Percentiles rank a stretch among this genome's conserved stretches.
These are phyloP conservation scores for Boletus patriciae DNA, from an alignment of 768 basidiomycete genomes.

Conservation along the genomic window DNA sequence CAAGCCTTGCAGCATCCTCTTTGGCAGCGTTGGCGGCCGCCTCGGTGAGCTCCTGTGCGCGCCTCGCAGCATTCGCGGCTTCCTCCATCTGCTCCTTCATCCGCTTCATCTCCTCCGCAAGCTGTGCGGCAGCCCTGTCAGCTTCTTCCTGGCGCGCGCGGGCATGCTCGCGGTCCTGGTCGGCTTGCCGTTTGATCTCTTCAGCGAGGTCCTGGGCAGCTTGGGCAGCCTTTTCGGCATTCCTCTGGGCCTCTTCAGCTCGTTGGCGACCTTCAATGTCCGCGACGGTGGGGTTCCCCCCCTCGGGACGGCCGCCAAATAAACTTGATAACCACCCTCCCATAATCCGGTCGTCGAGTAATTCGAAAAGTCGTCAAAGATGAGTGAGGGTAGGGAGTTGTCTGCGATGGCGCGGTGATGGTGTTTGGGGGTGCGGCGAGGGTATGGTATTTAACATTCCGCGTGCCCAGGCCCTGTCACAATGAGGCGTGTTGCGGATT, in stretches of 20 bases:
- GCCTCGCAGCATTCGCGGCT: neutral
- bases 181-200: constrained; percentile 5
- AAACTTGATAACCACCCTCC: constrained; percentile 4
- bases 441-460: neutral
- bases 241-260: constrained; percentile 12
- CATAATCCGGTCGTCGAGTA: constrained; percentile 2
- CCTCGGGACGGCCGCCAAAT: constrained; percentile 9
- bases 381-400: neutral
- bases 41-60: constrained; percentile 10
- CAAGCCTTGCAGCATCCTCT: constrained; percentile 20
- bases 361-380: neutral
- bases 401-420: neutral
- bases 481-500: neutral
- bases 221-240: constrained; percentile 7
- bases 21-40: constrained; percentile 9
- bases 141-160: constrained; percentile 12
- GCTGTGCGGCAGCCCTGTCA: neutral
- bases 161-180: constrained; percentile 9
- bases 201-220: constrained; percentile 1
- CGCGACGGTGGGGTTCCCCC: constrained; percentile 10
- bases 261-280: constrained; percentile 10
- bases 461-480: neutral
- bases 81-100: constrained; percentile 19
- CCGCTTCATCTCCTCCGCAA: neutral
- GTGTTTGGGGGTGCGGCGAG: neutral